Evolutionary conservation across 495 filamentous ascomycete species (phyloP).

Genomic region (Podospora conica): DNA sequence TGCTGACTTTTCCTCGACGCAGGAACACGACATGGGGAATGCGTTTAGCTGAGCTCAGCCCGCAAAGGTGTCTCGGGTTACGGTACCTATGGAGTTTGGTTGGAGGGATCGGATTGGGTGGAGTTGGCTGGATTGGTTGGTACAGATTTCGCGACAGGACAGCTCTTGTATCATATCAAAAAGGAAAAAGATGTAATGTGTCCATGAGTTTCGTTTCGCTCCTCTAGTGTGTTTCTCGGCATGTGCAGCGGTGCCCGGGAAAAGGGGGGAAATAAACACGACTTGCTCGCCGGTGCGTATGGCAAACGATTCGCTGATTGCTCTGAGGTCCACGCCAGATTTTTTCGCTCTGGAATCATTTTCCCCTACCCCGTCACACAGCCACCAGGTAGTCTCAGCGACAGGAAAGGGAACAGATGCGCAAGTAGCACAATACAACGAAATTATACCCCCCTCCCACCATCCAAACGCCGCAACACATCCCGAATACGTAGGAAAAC

Average conservation of each 20-base stretch:
- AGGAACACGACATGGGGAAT: constrained; percentile 83
- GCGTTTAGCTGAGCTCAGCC: constrained; percentile 33
- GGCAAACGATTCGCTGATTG: too few species aligned
- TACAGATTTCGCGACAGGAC: neutral
- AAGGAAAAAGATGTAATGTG: neutral
- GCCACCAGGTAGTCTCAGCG: neutral
- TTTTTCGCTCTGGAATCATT: neutral
- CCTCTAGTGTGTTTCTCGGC: neutral
- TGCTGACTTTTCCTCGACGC: constrained; percentile 7
- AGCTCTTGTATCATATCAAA: neutral
- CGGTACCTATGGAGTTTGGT: neutral
- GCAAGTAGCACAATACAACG: neutral
- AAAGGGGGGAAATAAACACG: neutral
- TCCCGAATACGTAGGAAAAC: neutral
- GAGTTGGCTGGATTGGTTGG: neutral
- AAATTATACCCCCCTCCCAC: neutral
- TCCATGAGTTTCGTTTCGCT: neutral
- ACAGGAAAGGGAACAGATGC: neutral
- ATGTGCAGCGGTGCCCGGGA: neutral
- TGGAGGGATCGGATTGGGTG: neutral
- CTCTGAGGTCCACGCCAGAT: neutral
- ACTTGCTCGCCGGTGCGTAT: neutral
- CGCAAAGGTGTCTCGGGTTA: neutral
- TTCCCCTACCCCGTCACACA: neutral
- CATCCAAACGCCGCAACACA: neutral